Evolutionary conservation across 2,329 filamentous ascomycete species (phyloP).

Genomic region (Fusarium praegraminearum): DNA sequence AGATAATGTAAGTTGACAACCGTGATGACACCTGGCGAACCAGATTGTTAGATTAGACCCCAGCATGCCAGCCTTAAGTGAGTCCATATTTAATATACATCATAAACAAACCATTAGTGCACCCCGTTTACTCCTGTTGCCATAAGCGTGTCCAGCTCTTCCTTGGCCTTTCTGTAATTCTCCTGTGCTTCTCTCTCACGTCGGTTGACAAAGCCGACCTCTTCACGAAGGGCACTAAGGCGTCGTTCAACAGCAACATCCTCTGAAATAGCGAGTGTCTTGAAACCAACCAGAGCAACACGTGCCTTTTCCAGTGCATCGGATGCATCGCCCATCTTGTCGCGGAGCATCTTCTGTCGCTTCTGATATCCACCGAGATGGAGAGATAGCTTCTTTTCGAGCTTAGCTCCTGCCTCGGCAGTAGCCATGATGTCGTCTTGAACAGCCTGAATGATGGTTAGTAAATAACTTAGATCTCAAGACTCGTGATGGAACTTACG

Average conservation of each 20-base stretch:
- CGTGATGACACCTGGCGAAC: constrained; percentile 21
- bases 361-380: constrained; percentile 92
- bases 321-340: constrained; percentile 82
- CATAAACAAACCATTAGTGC: constrained; percentile 49
- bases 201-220: constrained; percentile 82
- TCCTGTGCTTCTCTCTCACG: constrained; percentile 94
- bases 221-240: constrained; percentile 80
- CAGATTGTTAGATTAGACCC: constrained; percentile 39
- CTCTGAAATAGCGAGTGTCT: constrained; percentile 81
- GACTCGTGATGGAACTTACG: constrained; percentile 59
- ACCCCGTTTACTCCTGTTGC: constrained; percentile 53
- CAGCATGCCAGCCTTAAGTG: constrained; percentile 30
- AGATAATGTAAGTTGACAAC: constrained; percentile 7
- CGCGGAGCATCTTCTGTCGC: constrained; percentile 81
- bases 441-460: constrained; percentile 64
- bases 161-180: constrained; percentile 78
- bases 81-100: constrained; percentile 45
- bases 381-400: constrained; percentile 92
- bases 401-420: constrained; percentile 84
- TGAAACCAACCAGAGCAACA: constrained; percentile 78
- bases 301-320: constrained; percentile 79
- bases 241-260: constrained; percentile 79
- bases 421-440: constrained; percentile 79
- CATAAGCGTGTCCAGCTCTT: constrained; percentile 77
- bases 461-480: not conserved